phyloP scores from a whole-genome alignment of 345 rosid genomes.

The Brassica incana region DNA sequence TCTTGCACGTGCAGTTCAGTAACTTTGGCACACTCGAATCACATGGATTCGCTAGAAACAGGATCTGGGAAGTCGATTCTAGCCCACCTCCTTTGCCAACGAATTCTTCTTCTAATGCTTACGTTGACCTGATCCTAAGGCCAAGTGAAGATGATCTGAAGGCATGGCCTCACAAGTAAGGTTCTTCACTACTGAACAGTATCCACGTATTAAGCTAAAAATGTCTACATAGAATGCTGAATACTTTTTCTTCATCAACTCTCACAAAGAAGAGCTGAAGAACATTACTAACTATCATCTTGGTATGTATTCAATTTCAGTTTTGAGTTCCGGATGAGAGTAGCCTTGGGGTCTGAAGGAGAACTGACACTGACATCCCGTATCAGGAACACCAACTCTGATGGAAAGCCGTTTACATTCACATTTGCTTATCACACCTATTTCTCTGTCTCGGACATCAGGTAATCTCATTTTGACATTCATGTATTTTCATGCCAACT shows the following conservation, averaged over 20 bases:
- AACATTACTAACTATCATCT: conserved; percentile 13
- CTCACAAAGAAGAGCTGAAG: conserved; percentile 4
- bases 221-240: neutral
- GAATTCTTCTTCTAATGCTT: conserved; percentile 49
- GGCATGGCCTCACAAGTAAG: conserved; percentile 83
- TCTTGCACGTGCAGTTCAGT: conserved; percentile 60
- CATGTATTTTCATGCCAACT: neutral
- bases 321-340: conserved; percentile 87
- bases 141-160: conserved; percentile 82
- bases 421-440: conserved; percentile 97
- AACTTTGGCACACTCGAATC: conserved; percentile 64
- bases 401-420: conserved; percentile 86
- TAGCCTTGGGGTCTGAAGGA: conserved; percentile 78
- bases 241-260: neutral
- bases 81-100: conserved; percentile 74
- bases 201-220: neutral
- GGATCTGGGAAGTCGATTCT: conserved; percentile 74
- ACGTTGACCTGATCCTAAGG: conserved; percentile 72
- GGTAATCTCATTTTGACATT: conserved; percentile 45
- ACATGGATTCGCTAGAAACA: conserved; percentile 96
- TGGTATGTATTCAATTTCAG: conserved; percentile 41
- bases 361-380: conserved; percentile 86
- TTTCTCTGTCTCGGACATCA: conserved; percentile 92
- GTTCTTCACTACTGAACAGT: conserved; percentile 21
- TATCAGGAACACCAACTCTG: conserved; percentile 72